phyloP scores from a whole-genome alignment of 2,329 filamentous ascomycete genomes.

The Aureobasidium sp. region DNA sequence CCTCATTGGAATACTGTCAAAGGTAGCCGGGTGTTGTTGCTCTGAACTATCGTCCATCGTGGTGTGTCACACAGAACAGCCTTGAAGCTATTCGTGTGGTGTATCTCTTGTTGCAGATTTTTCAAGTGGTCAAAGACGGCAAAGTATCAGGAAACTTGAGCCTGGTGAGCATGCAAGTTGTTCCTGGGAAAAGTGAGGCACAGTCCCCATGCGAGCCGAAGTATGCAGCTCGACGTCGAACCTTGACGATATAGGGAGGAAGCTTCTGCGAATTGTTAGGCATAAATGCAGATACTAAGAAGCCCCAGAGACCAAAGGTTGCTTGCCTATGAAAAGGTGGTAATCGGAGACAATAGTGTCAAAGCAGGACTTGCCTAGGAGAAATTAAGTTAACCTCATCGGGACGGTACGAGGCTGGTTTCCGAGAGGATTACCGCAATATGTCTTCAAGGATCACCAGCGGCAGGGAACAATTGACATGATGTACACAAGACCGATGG shows the following conservation, averaged over 20 bases:
- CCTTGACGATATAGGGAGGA: neutral
- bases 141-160: neutral
- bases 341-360: slow-evolving; percentile 10
- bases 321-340: slow-evolving; percentile 3
- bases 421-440: slow-evolving; percentile 10
- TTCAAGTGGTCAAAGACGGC: neutral
- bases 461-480: slow-evolving; percentile 8
- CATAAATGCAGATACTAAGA: slow-evolving; percentile 12
- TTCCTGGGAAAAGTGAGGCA: slow-evolving; percentile 13
- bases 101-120: neutral
- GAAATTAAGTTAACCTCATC: slow-evolving; percentile 15
- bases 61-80: neutral
- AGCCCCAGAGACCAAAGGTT: neutral
- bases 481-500: slow-evolving; percentile 8
- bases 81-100: neutral
- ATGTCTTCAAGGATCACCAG: slow-evolving; percentile 3
- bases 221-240: slow-evolving; percentile 9
- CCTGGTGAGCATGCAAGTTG: slow-evolving; percentile 13
- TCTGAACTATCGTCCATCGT: slow-evolving; percentile 31
- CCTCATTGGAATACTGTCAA: slow-evolving; percentile 32
- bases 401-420: slow-evolving; percentile 15
- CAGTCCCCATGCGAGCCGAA: slow-evolving; percentile 12
- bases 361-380: slow-evolving; percentile 8
- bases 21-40: slow-evolving; percentile 38
- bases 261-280: slow-evolving; percentile 12